These are phyloP conservation scores for Immersiella caudata DNA, from an alignment of 495 filamentous ascomycete species.

Conservation along the genomic window DNA sequence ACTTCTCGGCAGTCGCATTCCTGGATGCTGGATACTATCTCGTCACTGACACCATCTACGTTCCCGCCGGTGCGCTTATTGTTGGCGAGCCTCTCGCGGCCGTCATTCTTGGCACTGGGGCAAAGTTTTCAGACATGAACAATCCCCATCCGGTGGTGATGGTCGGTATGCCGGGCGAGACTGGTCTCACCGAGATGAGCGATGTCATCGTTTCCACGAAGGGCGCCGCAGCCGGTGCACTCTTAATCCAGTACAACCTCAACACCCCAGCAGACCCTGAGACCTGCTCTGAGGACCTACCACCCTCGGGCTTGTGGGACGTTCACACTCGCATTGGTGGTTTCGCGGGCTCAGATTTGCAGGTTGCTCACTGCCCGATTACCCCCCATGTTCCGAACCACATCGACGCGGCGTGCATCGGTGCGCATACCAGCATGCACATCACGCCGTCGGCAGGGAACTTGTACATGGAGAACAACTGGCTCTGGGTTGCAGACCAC, in stretches of 20 bases:
- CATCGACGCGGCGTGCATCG: slow-evolving; percentile 61
- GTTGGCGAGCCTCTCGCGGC: slow-evolving; percentile 47
- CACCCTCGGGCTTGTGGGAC: slow-evolving; percentile 60
- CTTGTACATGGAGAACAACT: slow-evolving; percentile 83
- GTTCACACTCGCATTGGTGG: slow-evolving; percentile 85
- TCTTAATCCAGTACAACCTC: slow-evolving; percentile 88
- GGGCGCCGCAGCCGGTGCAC: slow-evolving; percentile 48
- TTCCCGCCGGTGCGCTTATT: slow-evolving; percentile 52
- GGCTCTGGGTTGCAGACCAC: slow-evolving; percentile 94
- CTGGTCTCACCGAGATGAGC: slow-evolving; percentile 59
- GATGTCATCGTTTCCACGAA: slow-evolving; percentile 53
- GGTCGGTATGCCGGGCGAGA: slow-evolving; percentile 67
- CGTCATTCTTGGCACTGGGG: slow-evolving; percentile 48
- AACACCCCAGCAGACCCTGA: slow-evolving; percentile 29
- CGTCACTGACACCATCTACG: slow-evolving; percentile 41
- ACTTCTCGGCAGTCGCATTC: slow-evolving; percentile 40
- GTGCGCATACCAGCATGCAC: slow-evolving; percentile 79
- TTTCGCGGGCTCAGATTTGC: slow-evolving; percentile 73
- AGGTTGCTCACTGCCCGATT: slow-evolving; percentile 70
- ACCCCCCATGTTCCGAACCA: slow-evolving; percentile 58
- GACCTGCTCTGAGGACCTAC: neutral
- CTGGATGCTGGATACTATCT: slow-evolving; percentile 40
- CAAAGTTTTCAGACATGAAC: slow-evolving; percentile 51
- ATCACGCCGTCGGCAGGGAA: slow-evolving; percentile 69
- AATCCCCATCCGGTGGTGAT: slow-evolving; percentile 71